Conservation (phyloP, 2,329 filamentous ascomycete genomes). For the Penicillium italicum region DNA sequence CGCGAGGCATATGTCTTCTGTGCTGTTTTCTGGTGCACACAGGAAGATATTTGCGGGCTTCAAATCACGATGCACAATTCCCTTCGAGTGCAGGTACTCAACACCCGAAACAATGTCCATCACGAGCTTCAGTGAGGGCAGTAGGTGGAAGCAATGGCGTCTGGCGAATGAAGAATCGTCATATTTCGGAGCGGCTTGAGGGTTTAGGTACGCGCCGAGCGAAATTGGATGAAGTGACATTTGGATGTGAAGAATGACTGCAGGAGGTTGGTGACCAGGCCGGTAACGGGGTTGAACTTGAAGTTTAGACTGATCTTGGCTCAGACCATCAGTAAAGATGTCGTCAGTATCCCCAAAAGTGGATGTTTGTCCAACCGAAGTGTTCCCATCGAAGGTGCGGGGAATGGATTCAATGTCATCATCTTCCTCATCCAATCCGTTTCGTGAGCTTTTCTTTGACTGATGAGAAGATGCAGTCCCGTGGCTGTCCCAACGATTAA, state of each 20-base stretch:
- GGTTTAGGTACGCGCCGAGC: constrained; percentile 56
- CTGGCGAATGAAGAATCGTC: constrained; percentile 22
- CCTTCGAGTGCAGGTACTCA: constrained; percentile 60
- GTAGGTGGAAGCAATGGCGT: constrained; percentile 61
- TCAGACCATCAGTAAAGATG: constrained; percentile 43
- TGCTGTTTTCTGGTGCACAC: constrained; percentile 48
- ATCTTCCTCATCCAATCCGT: constrained; percentile 42
- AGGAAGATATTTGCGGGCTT: constrained; percentile 68
- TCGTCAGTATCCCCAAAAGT: constrained; percentile 36
- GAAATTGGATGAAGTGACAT: constrained; percentile 64
- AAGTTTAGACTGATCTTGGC: constrained; percentile 34
- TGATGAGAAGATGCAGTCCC: constrained; percentile 40
- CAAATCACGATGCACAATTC: constrained; percentile 63
- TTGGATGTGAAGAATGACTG: constrained; percentile 61
- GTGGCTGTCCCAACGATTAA: constrained; percentile 32
- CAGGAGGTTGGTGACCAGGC: constrained; percentile 28
- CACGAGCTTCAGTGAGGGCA: constrained; percentile 57
- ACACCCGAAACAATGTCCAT: constrained; percentile 60
- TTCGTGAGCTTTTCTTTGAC: constrained; percentile 41
- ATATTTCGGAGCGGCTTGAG: constrained; percentile 27
- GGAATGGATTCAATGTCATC: constrained; percentile 51
- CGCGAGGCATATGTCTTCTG: constrained; percentile 45
- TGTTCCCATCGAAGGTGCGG: constrained; percentile 35
- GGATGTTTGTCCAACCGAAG: constrained; percentile 31
- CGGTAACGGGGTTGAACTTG: constrained; percentile 27